phyloP scores from a whole-genome alignment of 2,329 filamentous ascomycete genomes.

The Diplodia corticola region DNA sequence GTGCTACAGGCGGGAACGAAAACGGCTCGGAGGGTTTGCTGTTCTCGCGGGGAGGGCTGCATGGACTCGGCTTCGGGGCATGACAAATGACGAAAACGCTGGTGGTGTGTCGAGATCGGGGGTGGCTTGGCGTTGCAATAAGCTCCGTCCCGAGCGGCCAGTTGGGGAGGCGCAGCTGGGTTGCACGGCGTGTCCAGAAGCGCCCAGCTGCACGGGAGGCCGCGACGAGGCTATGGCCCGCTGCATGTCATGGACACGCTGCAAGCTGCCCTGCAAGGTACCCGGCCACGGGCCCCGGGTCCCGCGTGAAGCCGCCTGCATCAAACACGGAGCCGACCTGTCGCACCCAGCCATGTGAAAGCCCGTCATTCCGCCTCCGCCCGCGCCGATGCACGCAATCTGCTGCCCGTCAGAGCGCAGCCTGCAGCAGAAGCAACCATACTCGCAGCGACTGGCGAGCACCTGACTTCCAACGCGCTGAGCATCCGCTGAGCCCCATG shows the following conservation, averaged over 20 bases:
- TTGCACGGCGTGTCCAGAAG: conserved; percentile 11
- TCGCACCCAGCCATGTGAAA: conserved; percentile 6
- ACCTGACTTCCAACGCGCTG: neutral
- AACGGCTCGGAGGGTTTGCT: conserved; percentile 9
- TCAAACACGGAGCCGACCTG: neutral
- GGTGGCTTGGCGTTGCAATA: conserved; percentile 4
- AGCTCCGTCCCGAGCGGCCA: conserved; percentile 12
- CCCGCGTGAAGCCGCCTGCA: neutral
- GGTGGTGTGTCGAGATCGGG: neutral
- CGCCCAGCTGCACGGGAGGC: conserved; percentile 21
- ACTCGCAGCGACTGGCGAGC: conserved; percentile 5
- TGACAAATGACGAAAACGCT: conserved; percentile 12
- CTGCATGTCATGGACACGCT: conserved; percentile 16
- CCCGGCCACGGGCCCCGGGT: conserved; percentile 8
- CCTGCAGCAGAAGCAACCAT: conserved; percentile 2
- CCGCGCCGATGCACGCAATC: conserved; percentile 1
- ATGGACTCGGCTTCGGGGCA: conserved; percentile 3
- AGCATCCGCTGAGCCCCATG: no score
- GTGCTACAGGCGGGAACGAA: neutral
- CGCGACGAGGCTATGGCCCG: conserved; percentile 12
- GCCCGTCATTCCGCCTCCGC: neutral
- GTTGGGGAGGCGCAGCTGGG: neutral
- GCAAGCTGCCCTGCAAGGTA: conserved; percentile 18
- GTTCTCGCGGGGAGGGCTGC: conserved; percentile 3
- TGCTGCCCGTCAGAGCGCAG: conserved; percentile 13